Percentiles rank a stretch among this genome's conserved stretches.
phyloP scores from a whole-genome alignment of 2,329 filamentous ascomycete genomes.

The Onygenales sp. region DNA sequence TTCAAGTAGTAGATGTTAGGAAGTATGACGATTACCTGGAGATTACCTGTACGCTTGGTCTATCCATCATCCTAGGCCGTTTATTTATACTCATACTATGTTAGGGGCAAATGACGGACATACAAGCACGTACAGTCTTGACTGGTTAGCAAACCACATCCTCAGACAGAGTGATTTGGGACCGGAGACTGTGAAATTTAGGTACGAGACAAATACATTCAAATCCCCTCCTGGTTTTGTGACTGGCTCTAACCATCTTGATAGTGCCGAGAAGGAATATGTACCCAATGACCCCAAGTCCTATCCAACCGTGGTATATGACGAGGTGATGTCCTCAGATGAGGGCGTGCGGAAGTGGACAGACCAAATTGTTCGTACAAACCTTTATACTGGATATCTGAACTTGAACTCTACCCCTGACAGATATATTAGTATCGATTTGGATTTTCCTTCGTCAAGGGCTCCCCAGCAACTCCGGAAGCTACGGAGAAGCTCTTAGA shows the following conservation, averaged over 20 bases:
- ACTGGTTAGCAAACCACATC: slow-evolving; percentile 47
- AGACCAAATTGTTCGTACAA: slow-evolving; percentile 43
- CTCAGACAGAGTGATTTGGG: not conserved
- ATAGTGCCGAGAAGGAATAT: slow-evolving; percentile 7
- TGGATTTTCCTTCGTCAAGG: slow-evolving; percentile 70
- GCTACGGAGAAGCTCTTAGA: slow-evolving; percentile 67
- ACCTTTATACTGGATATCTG: not conserved
- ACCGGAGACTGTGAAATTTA: not conserved
- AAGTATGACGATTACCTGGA: slow-evolving; percentile 30
- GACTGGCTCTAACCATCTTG: not conserved
- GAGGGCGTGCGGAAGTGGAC: slow-evolving; percentile 53
- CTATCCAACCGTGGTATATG: slow-evolving; percentile 53
- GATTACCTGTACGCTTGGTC: slow-evolving; percentile 40
- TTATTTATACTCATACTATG: slow-evolving; percentile 6
- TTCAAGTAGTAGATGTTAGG: slow-evolving; percentile 26
- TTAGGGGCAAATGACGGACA: slow-evolving; percentile 61
- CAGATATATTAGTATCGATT: slow-evolving; percentile 44
- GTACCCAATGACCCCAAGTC: slow-evolving; percentile 23
- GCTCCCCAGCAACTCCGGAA: slow-evolving; percentile 58
- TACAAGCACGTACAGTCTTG: slow-evolving; percentile 55
- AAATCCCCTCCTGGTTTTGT: not conserved
- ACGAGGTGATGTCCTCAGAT: slow-evolving; percentile 51
- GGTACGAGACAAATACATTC: not conserved
- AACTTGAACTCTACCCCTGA: slow-evolving; percentile 6
- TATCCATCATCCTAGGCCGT: slow-evolving; percentile 5